These are phyloP conservation scores for Xylaria sp. DNA, from an alignment of 2,329 filamentous ascomycete genomes.

Conservation along the genomic window DNA sequence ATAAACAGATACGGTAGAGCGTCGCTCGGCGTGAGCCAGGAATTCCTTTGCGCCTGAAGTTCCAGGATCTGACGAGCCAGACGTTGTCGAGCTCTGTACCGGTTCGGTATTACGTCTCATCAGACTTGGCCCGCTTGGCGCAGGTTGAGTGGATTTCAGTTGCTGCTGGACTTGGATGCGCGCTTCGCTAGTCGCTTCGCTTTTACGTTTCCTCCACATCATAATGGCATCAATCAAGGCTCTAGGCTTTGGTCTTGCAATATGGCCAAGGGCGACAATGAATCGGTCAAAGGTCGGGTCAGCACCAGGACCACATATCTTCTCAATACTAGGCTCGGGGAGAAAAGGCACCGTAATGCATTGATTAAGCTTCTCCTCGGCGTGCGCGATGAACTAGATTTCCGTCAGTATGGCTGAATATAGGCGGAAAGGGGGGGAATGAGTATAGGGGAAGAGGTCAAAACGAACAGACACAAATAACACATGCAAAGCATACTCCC, in stretches of 20 bases:
- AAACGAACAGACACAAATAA: slow-evolving; percentile 78
- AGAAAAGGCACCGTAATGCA: slow-evolving; percentile 77
- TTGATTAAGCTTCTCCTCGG: slow-evolving; percentile 91
- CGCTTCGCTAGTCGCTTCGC: slow-evolving; percentile 74
- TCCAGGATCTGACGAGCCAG: slow-evolving; percentile 27
- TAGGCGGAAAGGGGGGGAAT: background rate
- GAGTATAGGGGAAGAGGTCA: slow-evolving; percentile 2
- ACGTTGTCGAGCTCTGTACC: slow-evolving; percentile 41
- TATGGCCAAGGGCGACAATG: slow-evolving; percentile 87
- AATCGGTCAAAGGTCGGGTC: slow-evolving; percentile 90
- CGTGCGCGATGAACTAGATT: slow-evolving; percentile 77
- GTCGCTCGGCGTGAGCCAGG: slow-evolving; percentile 74
- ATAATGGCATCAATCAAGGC: slow-evolving; percentile 95
- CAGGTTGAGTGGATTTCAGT: slow-evolving; percentile 37
- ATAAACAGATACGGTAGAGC: slow-evolving; percentile 92
- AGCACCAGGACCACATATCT: slow-evolving; percentile 82
- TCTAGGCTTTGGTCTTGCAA: slow-evolving; percentile 89
- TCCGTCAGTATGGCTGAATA: slow-evolving; percentile 29
- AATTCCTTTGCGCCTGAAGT: slow-evolving; percentile 52
- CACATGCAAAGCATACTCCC: slow-evolving; percentile 94
- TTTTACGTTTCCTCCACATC: slow-evolving; percentile 96
- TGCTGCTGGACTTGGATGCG: slow-evolving; percentile 51
- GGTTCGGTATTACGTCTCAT: slow-evolving; percentile 73
- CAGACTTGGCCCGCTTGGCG: slow-evolving; percentile 45
- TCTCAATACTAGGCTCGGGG: slow-evolving; percentile 77